Evolutionary conservation across 2,329 filamentous ascomycete genomes (phyloP), one percentile per base, ranked within the genome.

Genomic region (Aureobasidium lini): DNA sequence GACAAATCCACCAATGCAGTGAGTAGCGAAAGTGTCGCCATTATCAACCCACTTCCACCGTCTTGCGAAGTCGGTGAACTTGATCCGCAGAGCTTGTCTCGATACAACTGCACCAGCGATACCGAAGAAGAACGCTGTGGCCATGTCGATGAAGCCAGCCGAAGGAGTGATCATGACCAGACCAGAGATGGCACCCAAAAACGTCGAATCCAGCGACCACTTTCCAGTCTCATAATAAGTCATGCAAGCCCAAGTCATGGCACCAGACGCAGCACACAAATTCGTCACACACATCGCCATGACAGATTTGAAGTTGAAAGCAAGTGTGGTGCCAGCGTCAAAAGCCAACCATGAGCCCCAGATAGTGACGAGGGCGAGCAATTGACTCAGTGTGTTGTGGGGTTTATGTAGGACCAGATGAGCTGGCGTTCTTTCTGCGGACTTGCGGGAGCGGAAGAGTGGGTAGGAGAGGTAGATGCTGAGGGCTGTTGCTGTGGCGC

Each of bases 1-100:
- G 0, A 79, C 66, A 6, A 81, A 70, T 0, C 79, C 79, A 16
- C 79, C 79, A 10, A 81, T 69, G 63, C 79, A 81, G 61, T 81
- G 79, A 4, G 79, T 81, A 5, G 79, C 80, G 64, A 81, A 81
- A 0, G 79, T 81, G 65, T 82, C 79, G 1, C 78, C 79, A 61
- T 81, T 80, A 62, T 81, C 79, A 0, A 82, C 79, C 79, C 78
- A 82, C 36, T 75, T 69, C 68, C 73, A 75, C 2, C 71, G 67
- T n/a, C 71, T 68, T 6, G 79, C 79, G 32, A 75, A 69, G 13
- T 77, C 73, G 1, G 76, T 81, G 61, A 77, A 80, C 66, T 82
- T 82, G 66, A 82, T 79, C 1, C 78, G 70, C 54, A 82, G 64
- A 13, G 78, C 78, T 67, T 82, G 79, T 1, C 80, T 73, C 60